These are phyloP conservation scores for Entomortierella beljakovae DNA, from an alignment of 192 early-diverging fungal genomes.

Conservation along the genomic window DNA sequence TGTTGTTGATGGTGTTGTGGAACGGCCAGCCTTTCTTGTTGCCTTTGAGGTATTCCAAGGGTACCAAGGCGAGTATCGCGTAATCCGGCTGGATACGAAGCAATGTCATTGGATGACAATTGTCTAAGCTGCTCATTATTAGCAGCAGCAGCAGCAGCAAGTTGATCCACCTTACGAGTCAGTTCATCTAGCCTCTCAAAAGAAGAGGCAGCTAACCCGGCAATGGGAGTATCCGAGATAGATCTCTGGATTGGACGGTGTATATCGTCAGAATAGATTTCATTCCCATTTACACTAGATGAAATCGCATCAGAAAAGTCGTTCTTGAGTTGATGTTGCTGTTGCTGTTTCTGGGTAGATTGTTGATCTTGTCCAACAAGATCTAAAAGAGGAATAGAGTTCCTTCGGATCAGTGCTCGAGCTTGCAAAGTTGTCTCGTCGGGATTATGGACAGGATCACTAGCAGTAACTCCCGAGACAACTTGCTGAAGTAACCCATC, in stretches of 20 bases:
- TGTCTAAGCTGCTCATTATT: neutral
- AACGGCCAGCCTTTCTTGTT: neutral
- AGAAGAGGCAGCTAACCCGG: constrained; percentile 36
- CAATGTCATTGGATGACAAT: neutral
- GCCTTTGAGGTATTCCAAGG: constrained; percentile 3
- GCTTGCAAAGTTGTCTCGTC: constrained; percentile 48
- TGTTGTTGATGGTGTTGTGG: neutral
- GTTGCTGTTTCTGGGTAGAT: neutral
- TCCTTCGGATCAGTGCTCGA: constrained; percentile 32
- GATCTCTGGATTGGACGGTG: neutral
- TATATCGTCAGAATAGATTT: neutral
- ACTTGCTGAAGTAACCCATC: constrained; percentile 63
- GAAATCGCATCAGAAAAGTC: neutral
- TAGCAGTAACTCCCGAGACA: constrained; percentile 42
- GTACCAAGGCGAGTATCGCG: constrained; percentile 11
- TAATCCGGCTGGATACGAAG: neutral
- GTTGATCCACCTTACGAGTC: constrained; percentile 41
- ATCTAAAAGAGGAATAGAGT: constrained; percentile 14
- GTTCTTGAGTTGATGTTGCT: neutral
- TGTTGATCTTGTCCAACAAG: constrained; percentile 5
- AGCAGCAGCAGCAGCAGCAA: constrained; percentile 9
- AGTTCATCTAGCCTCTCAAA: constrained; percentile 42
- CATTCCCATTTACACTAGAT: neutral
- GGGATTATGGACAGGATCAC: constrained; percentile 36
- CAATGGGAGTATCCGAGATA: constrained; percentile 15